These are phyloP conservation scores for Paracoccidioides lutzii DNA, from an alignment of 2,329 filamentous ascomycete genomes.

Conservation along the genomic window DNA sequence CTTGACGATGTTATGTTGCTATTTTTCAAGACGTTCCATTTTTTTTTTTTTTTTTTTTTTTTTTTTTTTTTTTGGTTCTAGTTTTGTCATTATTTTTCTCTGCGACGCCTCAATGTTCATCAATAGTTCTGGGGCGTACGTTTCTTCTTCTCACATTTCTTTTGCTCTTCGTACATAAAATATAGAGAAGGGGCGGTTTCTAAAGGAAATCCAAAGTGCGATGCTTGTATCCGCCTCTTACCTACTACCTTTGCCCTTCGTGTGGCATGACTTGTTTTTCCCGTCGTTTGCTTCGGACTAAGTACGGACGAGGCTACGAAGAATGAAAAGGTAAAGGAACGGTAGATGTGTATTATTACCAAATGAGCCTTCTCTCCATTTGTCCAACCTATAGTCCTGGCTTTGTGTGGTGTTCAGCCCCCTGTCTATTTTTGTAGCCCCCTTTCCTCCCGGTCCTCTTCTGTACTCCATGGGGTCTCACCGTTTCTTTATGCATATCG, in stretches of 20 bases:
- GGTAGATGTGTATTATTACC: background rate
- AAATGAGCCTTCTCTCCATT: background rate
- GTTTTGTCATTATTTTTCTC: background rate
- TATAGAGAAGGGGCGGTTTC: background rate
- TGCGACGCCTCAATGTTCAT: background rate
- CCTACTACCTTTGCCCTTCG: background rate
- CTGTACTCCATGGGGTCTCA: background rate
- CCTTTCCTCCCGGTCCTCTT: background rate
- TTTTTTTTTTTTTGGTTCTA: background rate
- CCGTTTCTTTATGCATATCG: conserved; percentile 2
- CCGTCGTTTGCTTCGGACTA: background rate
- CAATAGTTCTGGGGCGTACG: background rate
- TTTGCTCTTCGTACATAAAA: background rate
- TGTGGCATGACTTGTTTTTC: background rate
- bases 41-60: background rate
- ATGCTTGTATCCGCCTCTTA: background rate
- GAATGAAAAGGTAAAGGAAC: background rate
- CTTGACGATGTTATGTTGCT: background rate
- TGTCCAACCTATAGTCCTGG: background rate
- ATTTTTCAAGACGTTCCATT: background rate
- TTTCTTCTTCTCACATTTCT: background rate
- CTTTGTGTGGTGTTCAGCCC: background rate
- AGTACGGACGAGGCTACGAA: background rate
- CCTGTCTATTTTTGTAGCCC: background rate
- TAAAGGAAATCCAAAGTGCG: background rate